Evolutionary conservation across 768 basidiomycete species (phyloP).

Genomic region (Lactarius indigo): DNA sequence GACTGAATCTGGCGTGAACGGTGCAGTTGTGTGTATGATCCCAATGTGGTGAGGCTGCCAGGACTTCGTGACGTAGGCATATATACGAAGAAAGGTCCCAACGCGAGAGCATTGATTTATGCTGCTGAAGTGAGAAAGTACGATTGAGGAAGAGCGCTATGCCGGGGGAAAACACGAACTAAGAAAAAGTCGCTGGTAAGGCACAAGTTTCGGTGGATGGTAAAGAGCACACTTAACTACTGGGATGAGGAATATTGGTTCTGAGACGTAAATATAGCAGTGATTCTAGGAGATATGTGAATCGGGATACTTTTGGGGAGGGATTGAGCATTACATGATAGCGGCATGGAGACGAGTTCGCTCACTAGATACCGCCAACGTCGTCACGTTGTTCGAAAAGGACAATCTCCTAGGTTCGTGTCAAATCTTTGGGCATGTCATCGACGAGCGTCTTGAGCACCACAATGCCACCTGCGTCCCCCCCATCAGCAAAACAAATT

Average conservation of each 20-base stretch:
- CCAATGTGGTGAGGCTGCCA: slow-evolving; percentile 38
- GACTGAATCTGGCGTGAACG: slow-evolving; percentile 43
- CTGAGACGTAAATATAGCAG: slow-evolving; percentile 52
- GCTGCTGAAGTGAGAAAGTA: slow-evolving; percentile 46
- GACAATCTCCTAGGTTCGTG: slow-evolving; percentile 44
- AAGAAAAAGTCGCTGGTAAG: slow-evolving; percentile 45
- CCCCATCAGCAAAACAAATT: no score
- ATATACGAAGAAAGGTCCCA: slow-evolving; percentile 41
- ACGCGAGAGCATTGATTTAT: slow-evolving; percentile 39
- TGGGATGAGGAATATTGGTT: slow-evolving; percentile 55
- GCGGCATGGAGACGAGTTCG: neutral
- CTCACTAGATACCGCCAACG: slow-evolving; percentile 55
- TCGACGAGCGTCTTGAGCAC: slow-evolving; percentile 46
- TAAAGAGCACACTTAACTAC: slow-evolving; percentile 28
- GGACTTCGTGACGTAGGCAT: slow-evolving; percentile 41
- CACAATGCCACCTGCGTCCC: slow-evolving; percentile 53
- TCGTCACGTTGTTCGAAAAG: slow-evolving; percentile 50
- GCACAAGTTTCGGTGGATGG: slow-evolving; percentile 27
- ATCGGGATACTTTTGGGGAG: slow-evolving; percentile 37
- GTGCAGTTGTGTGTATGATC: slow-evolving; percentile 25
- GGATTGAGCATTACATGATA: neutral
- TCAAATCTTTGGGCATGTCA: slow-evolving; percentile 42
- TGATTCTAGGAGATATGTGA: slow-evolving; percentile 41
- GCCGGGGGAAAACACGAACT: slow-evolving; percentile 47
- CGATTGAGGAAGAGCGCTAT: slow-evolving; percentile 52